These are phyloP conservation scores for Celoporthe dispersa DNA, from an alignment of 2,329 filamentous ascomycete species.

Conservation along the genomic window DNA sequence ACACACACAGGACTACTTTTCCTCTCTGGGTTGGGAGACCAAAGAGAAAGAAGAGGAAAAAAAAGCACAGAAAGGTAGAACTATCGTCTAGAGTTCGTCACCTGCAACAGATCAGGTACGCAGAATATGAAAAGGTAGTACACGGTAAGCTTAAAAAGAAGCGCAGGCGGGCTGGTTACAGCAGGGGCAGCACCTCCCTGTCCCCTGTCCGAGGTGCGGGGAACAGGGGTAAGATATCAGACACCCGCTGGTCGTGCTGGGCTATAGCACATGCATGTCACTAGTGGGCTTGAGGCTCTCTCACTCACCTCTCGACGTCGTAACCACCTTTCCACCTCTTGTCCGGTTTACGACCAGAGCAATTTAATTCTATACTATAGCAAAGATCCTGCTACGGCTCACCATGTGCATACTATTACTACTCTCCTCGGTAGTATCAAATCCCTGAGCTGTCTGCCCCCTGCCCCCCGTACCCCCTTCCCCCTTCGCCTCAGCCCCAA, in stretches of 20 bases:
- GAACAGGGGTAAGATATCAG: conserved; percentile 1
- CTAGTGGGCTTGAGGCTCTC: neutral
- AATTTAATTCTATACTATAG: neutral
- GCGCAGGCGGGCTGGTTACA: neutral
- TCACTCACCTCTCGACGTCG: neutral
- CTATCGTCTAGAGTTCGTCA: neutral
- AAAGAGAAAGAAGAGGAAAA: too few relatives aligned
- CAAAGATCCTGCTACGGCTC: neutral
- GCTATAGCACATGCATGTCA: neutral
- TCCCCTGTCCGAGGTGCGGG: conserved; percentile 1
- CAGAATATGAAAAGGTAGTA: neutral
- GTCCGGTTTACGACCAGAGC: neutral
- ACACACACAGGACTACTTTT: too few relatives aligned
- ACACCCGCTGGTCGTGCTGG: neutral
- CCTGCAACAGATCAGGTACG: neutral
- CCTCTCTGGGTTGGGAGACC: too few relatives aligned
- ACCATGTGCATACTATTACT: neutral
- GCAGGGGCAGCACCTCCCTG: neutral
- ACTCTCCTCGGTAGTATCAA: neutral
- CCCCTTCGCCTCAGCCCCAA: neutral
- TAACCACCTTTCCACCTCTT: neutral
- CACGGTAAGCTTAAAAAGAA: conserved; percentile 7
- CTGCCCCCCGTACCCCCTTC: too few relatives aligned
- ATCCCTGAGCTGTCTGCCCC: neutral
- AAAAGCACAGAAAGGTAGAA: too few relatives aligned